These are phyloP conservation scores for Penicillium salamii DNA, from an alignment of 495 filamentous ascomycete genomes.

Conservation along the genomic window DNA sequence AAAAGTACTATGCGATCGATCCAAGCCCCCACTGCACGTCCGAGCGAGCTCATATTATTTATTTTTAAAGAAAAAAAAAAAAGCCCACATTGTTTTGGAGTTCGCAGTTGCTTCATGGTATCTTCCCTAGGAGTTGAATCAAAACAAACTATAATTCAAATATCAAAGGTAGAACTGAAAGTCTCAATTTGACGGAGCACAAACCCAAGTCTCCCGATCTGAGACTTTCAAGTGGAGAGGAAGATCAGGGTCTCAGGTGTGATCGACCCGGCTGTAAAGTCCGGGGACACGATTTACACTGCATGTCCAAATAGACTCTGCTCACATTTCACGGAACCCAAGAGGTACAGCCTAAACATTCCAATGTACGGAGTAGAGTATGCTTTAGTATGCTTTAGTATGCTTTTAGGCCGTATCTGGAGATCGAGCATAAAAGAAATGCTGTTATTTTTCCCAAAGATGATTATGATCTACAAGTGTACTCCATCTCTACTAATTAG, in stretches of 20 bases:
- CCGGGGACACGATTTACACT: slow-evolving; percentile 10
- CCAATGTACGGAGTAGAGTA: slow-evolving; percentile 8
- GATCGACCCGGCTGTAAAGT: slow-evolving; percentile 8
- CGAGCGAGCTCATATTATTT: slow-evolving; percentile 10
- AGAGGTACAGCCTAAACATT: slow-evolving; percentile 9
- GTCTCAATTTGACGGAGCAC: no score
- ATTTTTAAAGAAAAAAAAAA: neutral
- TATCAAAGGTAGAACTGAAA: no score
- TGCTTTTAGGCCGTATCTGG: no score
- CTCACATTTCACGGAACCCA: slow-evolving; percentile 11
- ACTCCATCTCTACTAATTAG: no score
- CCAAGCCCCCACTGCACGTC: slow-evolving; percentile 10
- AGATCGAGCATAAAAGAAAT: neutral
- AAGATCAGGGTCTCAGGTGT: slow-evolving; percentile 6
- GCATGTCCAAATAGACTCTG: slow-evolving; percentile 15
- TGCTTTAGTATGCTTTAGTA: neutral
- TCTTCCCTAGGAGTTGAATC: no score
- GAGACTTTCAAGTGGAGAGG: slow-evolving; percentile 6
- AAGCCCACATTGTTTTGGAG: neutral
- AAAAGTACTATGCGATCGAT: slow-evolving; percentile 14
- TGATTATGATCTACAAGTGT: no score
- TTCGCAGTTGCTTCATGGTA: no score
- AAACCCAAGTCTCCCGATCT: neutral
- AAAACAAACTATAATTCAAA: no score
- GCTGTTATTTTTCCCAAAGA: no score